Base-by-base conservation (phyloP, 208 protist species). In the Leptomonas pyrrhocoris region DNA sequence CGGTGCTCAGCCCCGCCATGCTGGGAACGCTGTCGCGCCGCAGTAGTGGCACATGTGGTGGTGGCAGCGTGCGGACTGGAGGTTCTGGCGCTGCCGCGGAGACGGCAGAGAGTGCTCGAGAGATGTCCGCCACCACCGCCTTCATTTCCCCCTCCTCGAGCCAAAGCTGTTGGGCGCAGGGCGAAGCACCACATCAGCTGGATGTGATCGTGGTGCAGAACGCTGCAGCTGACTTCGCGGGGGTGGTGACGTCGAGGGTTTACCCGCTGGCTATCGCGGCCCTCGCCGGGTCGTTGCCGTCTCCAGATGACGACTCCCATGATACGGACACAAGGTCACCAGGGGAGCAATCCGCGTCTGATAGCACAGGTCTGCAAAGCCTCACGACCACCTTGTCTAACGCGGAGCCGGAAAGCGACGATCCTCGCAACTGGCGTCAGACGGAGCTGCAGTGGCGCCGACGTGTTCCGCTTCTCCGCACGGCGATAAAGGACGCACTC, bases 371-470 rank as follows among this genome's bases (percentile, higher is more conserved):
- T 49, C 12, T 40, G 21, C 19, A 0, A 2, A 49, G 40, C 42
- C 2, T 28, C 12, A 25, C 58, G 18, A 18, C 4, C 28, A 30
- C 0, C 11, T 5, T 30, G 27, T 21, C 40, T 23, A 25, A 2
- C 13, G 25, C 60, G 46, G 46, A 54, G 31, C 27, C 19, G 25
- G 61, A 68, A 30, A 42, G 0, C 0, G 62, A 68, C 15, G 34
- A 72, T 25, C 19, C 55, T 42, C 55, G 25, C 12, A 72, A 72
- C 55, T 72, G 66, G 66, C 66, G 66, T 0, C 55, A 56, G 34
- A 31, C 45, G 16, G 66, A 62, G 66, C 13, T 11, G 38, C 46
- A 42, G 45, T 72, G 66, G 66, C 66, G 66, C 15, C 66, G 56
- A 21, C 66, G 66, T 18, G 31, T 40, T 2, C 45, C 42, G 2